These are phyloP conservation scores for Fistulinella prunicolor DNA, from an alignment of 768 basidiomycete species.

Conservation along the genomic window DNA sequence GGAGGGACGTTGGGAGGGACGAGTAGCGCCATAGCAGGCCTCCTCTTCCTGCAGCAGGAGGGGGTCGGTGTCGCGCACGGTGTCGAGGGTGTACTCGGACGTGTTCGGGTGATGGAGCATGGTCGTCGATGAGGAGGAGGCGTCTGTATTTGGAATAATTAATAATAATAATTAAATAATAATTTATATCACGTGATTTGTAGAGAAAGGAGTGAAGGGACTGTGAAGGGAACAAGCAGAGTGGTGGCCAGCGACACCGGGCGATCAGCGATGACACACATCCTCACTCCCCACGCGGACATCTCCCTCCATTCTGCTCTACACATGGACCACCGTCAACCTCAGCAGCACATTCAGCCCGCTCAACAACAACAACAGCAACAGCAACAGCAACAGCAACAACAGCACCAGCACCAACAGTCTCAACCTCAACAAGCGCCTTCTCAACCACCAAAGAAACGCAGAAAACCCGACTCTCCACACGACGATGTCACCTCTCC, in stretches of 20 bases:
- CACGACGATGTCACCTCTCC: constrained; percentile 54
- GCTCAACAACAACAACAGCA: constrained; percentile 44
- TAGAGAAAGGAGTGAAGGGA: constrained; percentile 21
- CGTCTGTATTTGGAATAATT: neutral
- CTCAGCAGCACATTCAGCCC: constrained; percentile 40
- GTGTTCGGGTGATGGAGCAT: constrained; percentile 33
- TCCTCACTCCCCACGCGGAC: constrained; percentile 46
- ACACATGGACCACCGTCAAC: constrained; percentile 66
- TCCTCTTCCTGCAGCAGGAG: constrained; percentile 30
- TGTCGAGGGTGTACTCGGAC: constrained; percentile 64
- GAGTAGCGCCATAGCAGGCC: constrained; percentile 51
- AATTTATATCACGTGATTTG: constrained; percentile 16
- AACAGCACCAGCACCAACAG: constrained; percentile 31
- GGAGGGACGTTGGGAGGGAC: constrained; percentile 33
- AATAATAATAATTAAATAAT: constrained; percentile 3
- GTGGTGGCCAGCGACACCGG: constrained; percentile 8
- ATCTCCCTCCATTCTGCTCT: constrained; percentile 58
- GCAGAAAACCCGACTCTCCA: constrained; percentile 55
- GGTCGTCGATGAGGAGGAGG: neutral
- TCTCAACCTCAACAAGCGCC: constrained; percentile 34
- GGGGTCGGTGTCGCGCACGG: constrained; percentile 41
- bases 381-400: constrained; percentile 32
- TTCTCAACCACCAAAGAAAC: constrained; percentile 46
- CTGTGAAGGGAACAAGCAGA: neutral
- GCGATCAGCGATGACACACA: constrained; percentile 43